Evolutionary conservation across 768 basidiomycete species (phyloP), one percentile per base, ranked within the genome.

Genomic region (Mycena vitilis): DNA sequence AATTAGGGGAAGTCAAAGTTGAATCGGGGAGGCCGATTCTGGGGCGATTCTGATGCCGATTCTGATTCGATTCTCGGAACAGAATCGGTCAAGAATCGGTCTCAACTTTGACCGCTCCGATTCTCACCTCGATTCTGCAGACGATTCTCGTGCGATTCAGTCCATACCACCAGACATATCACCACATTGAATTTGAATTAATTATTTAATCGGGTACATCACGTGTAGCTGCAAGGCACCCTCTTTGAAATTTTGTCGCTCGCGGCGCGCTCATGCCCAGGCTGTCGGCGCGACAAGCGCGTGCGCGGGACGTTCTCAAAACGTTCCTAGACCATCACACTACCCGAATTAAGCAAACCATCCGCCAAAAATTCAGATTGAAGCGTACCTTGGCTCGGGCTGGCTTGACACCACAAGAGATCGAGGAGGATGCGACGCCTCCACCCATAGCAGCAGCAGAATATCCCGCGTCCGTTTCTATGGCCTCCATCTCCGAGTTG

Each of bases 301-400:
- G 63, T 1, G 47, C 40, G 1, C 55, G 56, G 4, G 63, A 65
- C 25, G 23, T 65, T 3, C 18, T 65, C 5, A 65, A 49, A 4
- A 51, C 48, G 3, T 65, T 65, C n/a, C 13, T 58, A 5, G 55
- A 58, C 22, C 48, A 65, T 25, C 56, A 57, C 23, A 57, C 42
- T 1, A 16, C 53, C 16, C 63, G 55, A 2, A 12, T 64, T n/a
- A 65, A 57, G 38, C 38, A 40, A 40, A 13, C 38, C 38, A 6
- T 40, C 6, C 38, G 38, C 13, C 38, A 13, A 40, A 54, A 36
- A 51, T 6, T 5, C 20, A 55, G 55, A 63, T 13, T 45, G 44
- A 45, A 16, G 44, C 44, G 44, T 16, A 45, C 44, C 5, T 45
- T 45, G 5, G 44, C 11, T 5, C 6, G 15, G 5, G 44, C 44